Percentiles rank a stretch among this genome's conserved stretches.
These are phyloP conservation scores for Albifimbria verrucaria DNA, from an alignment of 2,329 filamentous ascomycete genomes.

Conservation along the genomic window DNA sequence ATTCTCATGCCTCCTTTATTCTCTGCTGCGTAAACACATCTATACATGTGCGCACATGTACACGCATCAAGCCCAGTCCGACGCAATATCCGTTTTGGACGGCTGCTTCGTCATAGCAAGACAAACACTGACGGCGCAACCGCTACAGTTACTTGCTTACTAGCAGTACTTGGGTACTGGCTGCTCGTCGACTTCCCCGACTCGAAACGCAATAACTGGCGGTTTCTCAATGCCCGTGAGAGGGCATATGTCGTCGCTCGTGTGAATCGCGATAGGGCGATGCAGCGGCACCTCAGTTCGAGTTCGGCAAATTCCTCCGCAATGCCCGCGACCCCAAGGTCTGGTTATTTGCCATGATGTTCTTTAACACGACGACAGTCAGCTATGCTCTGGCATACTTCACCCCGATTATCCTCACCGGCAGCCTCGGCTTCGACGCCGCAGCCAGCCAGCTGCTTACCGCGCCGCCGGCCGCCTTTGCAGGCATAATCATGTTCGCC, in stretches of 20 bases:
- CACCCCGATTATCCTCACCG: conserved; percentile 68
- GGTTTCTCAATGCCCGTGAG: conserved; percentile 51
- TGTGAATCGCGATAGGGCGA: conserved; percentile 59
- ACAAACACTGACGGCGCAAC: too few relatives aligned
- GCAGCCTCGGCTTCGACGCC: conserved; percentile 61
- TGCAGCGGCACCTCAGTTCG: conserved; percentile 50
- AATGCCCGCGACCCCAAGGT: conserved; percentile 52
- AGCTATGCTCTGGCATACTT: conserved; percentile 77
- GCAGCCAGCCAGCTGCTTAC: conserved; percentile 66
- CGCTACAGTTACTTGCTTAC: conserved; percentile 52
- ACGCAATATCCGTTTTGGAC: too few relatives aligned
- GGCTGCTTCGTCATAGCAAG: too few relatives aligned
- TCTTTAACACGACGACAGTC: conserved; percentile 66
- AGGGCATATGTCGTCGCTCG: conserved; percentile 48
- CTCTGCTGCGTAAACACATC: too few relatives aligned
- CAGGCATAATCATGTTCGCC: conserved; percentile 58
- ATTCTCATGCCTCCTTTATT: too few relatives aligned
- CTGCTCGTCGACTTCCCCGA: conserved; percentile 64
- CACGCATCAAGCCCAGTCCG: too few relatives aligned
- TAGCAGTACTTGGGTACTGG: conserved; percentile 51
- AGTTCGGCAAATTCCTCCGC: conserved; percentile 41
- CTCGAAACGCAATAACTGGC: conserved; percentile 45
- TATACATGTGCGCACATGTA: too few relatives aligned
- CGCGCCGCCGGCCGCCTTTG: conserved; percentile 66
- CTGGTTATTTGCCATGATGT: conserved; percentile 60